These are phyloP conservation scores for Eimeria praecox DNA, from an alignment of 169 alveolate genomes.

Conservation along the genomic window DNA sequence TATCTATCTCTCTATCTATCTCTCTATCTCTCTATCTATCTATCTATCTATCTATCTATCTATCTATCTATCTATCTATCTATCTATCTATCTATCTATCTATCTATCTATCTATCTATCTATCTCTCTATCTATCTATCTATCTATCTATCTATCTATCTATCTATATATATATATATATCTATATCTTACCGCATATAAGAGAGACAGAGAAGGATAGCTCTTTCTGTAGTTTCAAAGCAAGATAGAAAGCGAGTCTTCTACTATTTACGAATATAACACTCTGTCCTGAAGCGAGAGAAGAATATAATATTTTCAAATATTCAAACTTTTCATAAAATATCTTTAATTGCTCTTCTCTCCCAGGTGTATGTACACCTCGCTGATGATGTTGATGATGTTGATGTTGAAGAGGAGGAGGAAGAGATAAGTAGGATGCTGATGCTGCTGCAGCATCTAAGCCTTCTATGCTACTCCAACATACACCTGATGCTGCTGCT, in stretches of 20 bases:
- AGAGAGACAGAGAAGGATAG: conserved; percentile 92
- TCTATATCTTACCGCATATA: conserved; percentile 88
- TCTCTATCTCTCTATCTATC: no score
- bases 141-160: no score
- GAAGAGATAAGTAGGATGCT: background rate
- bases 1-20: no score
- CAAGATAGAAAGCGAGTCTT: conserved; percentile 94
- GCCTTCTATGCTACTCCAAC: background rate
- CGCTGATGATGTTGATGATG: no score
- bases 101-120: no score
- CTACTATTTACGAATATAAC: conserved; percentile 98
- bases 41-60: no score
- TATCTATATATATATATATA: no score
- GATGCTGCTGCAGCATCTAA: background rate
- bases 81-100: no score
- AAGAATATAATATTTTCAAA: conserved; percentile 95
- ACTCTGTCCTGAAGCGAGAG: conserved; percentile 98
- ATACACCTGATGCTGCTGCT: background rate
- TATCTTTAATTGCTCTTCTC: conserved; percentile 83
- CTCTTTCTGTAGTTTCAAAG: conserved; percentile 94
- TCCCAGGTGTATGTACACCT: conserved; percentile 5
- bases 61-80: no score
- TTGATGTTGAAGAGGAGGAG: background rate
- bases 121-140: no score
- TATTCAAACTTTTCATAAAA: conserved; percentile 92